Base-by-base conservation (phyloP, 2,329 filamentous ascomycete genomes). In the Sporothrix variecibatus region DNA sequence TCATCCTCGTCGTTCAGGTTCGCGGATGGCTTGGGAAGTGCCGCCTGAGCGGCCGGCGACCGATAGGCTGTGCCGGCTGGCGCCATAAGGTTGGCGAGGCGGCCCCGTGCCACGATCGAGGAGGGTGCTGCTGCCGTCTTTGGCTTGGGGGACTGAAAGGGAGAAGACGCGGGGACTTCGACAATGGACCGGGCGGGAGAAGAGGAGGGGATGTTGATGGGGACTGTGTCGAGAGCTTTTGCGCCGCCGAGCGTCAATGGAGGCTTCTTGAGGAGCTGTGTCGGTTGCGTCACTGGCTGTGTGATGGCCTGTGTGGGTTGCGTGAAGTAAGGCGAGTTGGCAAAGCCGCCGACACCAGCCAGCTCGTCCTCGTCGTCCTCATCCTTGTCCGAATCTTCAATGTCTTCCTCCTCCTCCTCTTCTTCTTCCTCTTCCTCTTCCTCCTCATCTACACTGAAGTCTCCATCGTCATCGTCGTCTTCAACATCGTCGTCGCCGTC, bases 91-190 rank as follows among this genome's bases (percentile, higher is more conserved):
- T 86, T 90, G 28, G 87, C 88, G 60, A 92, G 79, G 43, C 85
- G 81, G 62, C 84, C 84, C 17, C 74, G 72, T 12, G 75, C 74
- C 8, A 60, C 70, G 17, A 72, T n/a, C 51, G 53, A 43, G 11
- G 64, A 11, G 15, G 40, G 64, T 60, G 70, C 73, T 76, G 71
- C 73, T 77, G 62, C 75, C 68, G 20, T 31, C 23, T n/a, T 68
- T 34, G 72, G 72, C 38, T 64, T 79, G 75, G 94, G 95, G 43
- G 73, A 79, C 75, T 88, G 87, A 74, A 91, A 87, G 1, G 94
- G 95, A 0, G 95, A 98, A 2, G 95, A 98, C n/a, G 94, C 93
- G 40, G 92, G 91, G 2, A 98, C 95, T 81, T 97, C 95, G 73
- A 98, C 80, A 23, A 85, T 78, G 46, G 84, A 84, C 34, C 11